Evolutionary conservation across 352 stramenopile species (phyloP), one percentile per base, ranked within the genome.

Genomic region (Pseudoperonospora humuli): DNA sequence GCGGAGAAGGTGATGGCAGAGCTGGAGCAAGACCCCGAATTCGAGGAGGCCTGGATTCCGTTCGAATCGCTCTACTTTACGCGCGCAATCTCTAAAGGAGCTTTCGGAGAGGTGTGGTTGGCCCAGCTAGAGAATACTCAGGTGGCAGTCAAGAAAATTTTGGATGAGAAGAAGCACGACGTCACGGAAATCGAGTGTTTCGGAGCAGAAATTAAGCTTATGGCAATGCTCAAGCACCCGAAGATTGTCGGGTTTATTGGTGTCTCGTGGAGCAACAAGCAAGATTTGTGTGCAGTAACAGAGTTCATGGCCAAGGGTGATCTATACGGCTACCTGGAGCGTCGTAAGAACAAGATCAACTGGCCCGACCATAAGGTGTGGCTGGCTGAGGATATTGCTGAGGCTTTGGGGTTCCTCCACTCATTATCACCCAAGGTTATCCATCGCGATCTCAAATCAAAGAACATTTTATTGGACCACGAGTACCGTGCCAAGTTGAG

Each of bases 391-490:
- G 76, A 91, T 54, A 72, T 88, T 19, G 75, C 75, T 32, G 70
- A 89, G 40, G 78, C 76, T 6, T 55, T 92, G 14, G 63, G 70
- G 34, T 93, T 86, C 53, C 76, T 93, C 45, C 82, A 93, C 67
- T 85, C 76, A 39, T 57, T 87, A 15, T 78, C 68, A 32, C 76
- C 76, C 20, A 86, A 83, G 57, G 64, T 93, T 50, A 88, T 93
- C 57, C 78, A 90, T 51, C 75, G 77, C n/a, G 75, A 87, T 44
- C 61, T 89, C 48, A 89, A 89, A 61, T 87, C 75, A 15, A 82
- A 82, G 45, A 85, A 85, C 38, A 62, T 81, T 20, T 13, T 81
- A 20, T 39, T 81, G n/a, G 53, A 67, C 36, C 57, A 39, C 39
- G 48, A 63, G 21, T 64, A 61, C 49, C 64, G 68, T 33, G 72